Evolutionary conservation across 441 rosid genomes (phyloP).

Genomic region (Geranium incanum): DNA sequence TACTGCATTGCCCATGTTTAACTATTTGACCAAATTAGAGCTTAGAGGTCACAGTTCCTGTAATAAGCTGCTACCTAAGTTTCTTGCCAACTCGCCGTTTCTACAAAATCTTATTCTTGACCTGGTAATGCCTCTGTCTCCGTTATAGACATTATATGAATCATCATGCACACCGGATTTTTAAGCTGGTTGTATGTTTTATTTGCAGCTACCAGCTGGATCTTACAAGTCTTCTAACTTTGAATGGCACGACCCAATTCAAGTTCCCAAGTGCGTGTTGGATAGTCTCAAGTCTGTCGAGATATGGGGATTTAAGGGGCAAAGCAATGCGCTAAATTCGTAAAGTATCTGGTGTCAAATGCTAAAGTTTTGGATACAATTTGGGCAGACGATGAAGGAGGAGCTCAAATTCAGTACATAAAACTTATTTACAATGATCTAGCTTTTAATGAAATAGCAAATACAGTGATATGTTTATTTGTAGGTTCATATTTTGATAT

Average conservation of each 20-base stretch:
- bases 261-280: not conserved
- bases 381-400: not conserved
- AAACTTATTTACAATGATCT: too few species aligned
- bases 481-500: too few species aligned
- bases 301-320: not conserved
- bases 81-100: not conserved
- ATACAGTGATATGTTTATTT: too few species aligned
- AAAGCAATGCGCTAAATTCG: not conserved
- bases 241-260: not conserved
- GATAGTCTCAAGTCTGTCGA: not conserved
- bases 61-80: not conserved
- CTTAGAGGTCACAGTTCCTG: not conserved
- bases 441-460: too few species aligned
- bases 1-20: not conserved
- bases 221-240: not conserved
- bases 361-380: not conserved
- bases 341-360: not conserved
- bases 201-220: too few species aligned
- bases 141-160: not conserved
- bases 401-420: too few species aligned
- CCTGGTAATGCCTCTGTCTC: not conserved
- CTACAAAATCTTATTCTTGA: not conserved
- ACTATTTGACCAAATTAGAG: not conserved
- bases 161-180: not conserved
- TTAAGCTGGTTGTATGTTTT: too few species aligned